Evolutionary conservation across 1,139 yeast genomes (phyloP), one percentile per base, ranked within the genome.

Genomic region (Taphrina flavorubra): DNA sequence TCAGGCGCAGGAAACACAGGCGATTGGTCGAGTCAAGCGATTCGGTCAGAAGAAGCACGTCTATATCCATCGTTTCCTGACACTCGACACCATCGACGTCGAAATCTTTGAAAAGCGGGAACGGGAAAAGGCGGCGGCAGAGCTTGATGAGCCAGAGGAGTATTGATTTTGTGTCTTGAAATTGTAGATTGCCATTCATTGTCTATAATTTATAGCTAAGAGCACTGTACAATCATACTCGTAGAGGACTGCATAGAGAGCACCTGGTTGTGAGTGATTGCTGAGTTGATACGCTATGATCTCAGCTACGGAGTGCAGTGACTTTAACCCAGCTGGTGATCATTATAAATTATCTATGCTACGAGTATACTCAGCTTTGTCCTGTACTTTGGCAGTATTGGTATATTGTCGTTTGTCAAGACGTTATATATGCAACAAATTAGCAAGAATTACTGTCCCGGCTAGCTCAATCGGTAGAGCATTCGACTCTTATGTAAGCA

Each of bases 401-500:
- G n/a, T n/a, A n/a, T n/a, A n/a, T n/a, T n/a, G n/a, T n/a, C n/a
- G n/a, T n/a, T n/a, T n/a, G n/a, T n/a, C n/a, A n/a, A n/a, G n/a
- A n/a, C n/a, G n/a, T n/a, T 25, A 25, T 25, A 25, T 25, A 25
- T 25, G 31, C 31, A 25, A 2, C 2, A 1, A 14, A 39, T 3
- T 2, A 6, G 42, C 42, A 2, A 39, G 42, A 39, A 2, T 25
- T 2, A 39, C 42, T 55, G 55, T 63, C 67, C 67, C 67, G 67
- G 67, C 67, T 63, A 63, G 67, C 67, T 63, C 67, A 63, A 63
- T 63, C 59, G 67, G 67, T 55, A 63, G 67, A 63, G 67, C 67
- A 55, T 63, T 63, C 67, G 67, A 63, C 67, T 63, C 67, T 63
- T 62, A 62, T 7, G 42, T 36, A 55, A 34, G 42, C 59, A 36